Conservation (phyloP, 805 yeast species). For the Tetrapisispora iriomotensis region DNA sequence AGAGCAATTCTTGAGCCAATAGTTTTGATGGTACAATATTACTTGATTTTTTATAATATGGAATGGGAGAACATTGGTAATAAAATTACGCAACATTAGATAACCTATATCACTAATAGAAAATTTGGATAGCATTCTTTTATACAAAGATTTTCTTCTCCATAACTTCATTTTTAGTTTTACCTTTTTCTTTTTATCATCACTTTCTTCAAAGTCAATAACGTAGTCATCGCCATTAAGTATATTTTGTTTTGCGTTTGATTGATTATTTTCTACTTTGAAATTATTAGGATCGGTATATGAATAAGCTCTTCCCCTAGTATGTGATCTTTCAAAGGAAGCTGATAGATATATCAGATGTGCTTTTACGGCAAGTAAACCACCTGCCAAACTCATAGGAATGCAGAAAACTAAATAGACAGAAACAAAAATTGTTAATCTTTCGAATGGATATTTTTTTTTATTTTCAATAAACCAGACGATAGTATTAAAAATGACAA, state of each 20-base stretch:
- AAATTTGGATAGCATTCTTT: neutral
- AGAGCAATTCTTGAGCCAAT: constrained; percentile 73
- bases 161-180: neutral
- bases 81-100: neutral
- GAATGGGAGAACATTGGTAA: neutral
- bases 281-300: neutral
- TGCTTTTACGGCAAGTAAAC: constrained; percentile 22
- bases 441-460: constrained; percentile 68
- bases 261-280: neutral
- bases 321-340: too few species aligned
- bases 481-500: constrained; percentile 52
- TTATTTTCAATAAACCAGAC: constrained; percentile 73
- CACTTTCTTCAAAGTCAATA: neutral
- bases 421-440: constrained; percentile 49
- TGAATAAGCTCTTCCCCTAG: neutral
- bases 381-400: constrained; percentile 72
- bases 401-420: constrained; percentile 58
- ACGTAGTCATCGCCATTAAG: neutral
- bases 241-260: neutral
- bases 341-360: neutral
- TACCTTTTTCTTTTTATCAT: neutral
- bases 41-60: constrained; percentile 13
- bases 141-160: constrained; percentile 1
- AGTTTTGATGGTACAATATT: constrained; percentile 53
- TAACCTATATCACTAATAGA: neutral